A percentile compares a stretch with the other conserved stretches of the same genome.
phyloP scores from a whole-genome alignment of 495 filamentous ascomycete genomes.

The Venustampulla echinocandica region DNA sequence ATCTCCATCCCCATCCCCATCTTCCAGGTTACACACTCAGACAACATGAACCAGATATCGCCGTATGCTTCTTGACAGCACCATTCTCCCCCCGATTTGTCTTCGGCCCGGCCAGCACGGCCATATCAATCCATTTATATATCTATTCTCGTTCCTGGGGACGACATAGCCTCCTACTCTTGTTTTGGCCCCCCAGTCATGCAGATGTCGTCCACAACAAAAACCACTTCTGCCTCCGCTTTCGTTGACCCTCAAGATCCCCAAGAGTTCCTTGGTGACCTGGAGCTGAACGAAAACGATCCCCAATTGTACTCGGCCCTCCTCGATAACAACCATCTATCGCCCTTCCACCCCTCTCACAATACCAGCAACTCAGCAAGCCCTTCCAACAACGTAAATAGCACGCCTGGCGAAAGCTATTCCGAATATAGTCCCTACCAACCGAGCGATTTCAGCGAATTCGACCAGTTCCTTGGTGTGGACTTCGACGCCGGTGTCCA shows the following conservation, averaged over 20 bases:
- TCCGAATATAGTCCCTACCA: conserved; percentile 20
- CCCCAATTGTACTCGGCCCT: background rate
- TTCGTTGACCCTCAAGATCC: conserved; percentile 17
- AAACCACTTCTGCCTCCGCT: conserved; percentile 14
- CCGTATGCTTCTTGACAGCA: conserved; percentile 14
- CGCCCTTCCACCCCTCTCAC: conserved; percentile 16
- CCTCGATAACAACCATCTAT: conserved; percentile 15
- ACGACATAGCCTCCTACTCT: conserved; percentile 21
- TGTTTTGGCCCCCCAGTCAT: conserved; percentile 6
- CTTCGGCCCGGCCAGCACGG: conserved; percentile 6
- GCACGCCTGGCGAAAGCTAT: conserved; percentile 20
- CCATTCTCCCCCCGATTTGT: conserved; percentile 2
- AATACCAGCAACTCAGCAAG: conserved; percentile 20
- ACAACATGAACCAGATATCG: conserved; percentile 20
- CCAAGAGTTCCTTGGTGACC: conserved; percentile 10
- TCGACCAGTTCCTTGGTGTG: conserved; percentile 23
- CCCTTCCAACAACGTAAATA: conserved; percentile 16
- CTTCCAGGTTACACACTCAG: conserved; percentile 14
- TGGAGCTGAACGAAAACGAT: conserved; percentile 13
- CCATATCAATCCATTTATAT: conserved; percentile 8
- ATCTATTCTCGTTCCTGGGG: too few species aligned
- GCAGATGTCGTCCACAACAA: conserved; percentile 21
- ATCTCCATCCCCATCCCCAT: conserved; percentile 5
- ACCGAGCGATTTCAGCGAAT: conserved; percentile 21
- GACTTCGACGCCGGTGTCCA: conserved; percentile 20